Conservation (phyloP, 495 filamentous ascomycete genomes). For the Aspergillus saccharolyticus region DNA sequence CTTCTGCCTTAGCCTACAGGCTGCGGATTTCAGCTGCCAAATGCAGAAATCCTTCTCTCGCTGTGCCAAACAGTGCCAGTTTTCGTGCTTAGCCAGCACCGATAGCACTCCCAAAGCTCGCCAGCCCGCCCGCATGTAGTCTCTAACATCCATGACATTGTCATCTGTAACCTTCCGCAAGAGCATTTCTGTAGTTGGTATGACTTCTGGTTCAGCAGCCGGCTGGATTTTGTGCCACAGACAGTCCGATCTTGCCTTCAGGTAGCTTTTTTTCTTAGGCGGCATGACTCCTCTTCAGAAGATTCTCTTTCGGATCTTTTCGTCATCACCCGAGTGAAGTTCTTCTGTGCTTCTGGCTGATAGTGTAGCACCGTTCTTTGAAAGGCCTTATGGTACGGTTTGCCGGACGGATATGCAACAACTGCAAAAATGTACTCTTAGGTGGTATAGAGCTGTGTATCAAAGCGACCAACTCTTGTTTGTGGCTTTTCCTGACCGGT, state of each 20-base stretch:
- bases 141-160: not conserved
- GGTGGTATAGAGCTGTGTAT: not conserved
- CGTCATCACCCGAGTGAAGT: not conserved
- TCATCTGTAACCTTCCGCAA: not conserved
- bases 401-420: not conserved
- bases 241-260: not conserved
- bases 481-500: not conserved
- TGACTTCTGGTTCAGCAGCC: not conserved
- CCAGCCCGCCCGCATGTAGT: conserved; percentile 2
- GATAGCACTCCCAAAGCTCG: too few species aligned
- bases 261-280: not conserved
- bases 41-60: not conserved
- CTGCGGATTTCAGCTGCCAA: not conserved
- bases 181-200: not conserved
- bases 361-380: not conserved
- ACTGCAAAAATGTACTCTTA: not conserved
- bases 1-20: not conserved
- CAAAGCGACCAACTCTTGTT: not conserved
- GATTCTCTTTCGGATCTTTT: not conserved
- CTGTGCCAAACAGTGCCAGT: not conserved
- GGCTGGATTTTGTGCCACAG: not conserved
- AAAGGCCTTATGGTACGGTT: not conserved
- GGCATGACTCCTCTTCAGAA: not conserved
- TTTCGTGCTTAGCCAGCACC: not conserved
- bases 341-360: not conserved